Evolutionary conservation across 2,329 filamentous ascomycete genomes (phyloP).

Genomic region (Aspergillus cejpii): DNA sequence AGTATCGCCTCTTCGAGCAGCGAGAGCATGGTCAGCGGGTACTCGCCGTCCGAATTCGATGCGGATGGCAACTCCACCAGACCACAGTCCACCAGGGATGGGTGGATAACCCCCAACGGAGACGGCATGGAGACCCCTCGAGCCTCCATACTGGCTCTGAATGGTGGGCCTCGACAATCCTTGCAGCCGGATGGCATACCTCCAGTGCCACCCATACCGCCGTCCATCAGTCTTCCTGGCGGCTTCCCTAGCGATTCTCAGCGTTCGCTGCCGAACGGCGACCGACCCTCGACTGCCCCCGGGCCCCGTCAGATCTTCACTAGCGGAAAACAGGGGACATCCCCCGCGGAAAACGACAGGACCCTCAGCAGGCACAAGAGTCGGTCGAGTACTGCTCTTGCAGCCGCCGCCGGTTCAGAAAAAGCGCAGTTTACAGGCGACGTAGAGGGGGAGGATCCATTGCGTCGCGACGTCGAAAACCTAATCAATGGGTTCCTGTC

Average conservation of each 20-base stretch:
- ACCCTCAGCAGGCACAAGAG: constrained; percentile 32
- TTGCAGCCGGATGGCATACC: constrained; percentile 34
- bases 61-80: constrained; percentile 24
- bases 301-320: constrained; percentile 16
- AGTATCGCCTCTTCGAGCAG: constrained; percentile 38
- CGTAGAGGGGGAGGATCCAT: constrained; percentile 13
- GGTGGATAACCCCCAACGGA: constrained; percentile 14
- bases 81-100: constrained; percentile 24
- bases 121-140: constrained; percentile 32
- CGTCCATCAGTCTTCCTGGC: constrained; percentile 37
- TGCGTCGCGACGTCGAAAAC: constrained; percentile 31
- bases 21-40: constrained; percentile 42
- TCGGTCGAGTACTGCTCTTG: constrained; percentile 29
- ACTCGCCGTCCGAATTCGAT: constrained; percentile 33
- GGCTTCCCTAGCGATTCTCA: constrained; percentile 38
- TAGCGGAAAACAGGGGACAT: constrained; percentile 18
- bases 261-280: constrained; percentile 23
- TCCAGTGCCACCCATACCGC: constrained; percentile 43
- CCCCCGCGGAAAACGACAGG: constrained; percentile 17
- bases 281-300: constrained; percentile 32
- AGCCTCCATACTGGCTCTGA: constrained; percentile 19
- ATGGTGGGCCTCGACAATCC: constrained; percentile 11
- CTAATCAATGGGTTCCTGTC: constrained; percentile 35
- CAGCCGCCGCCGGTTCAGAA: constrained; percentile 13
- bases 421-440: constrained; percentile 12